phyloP scores from a whole-genome alignment of 805 yeast species.

The Ogataea neopini region DNA sequence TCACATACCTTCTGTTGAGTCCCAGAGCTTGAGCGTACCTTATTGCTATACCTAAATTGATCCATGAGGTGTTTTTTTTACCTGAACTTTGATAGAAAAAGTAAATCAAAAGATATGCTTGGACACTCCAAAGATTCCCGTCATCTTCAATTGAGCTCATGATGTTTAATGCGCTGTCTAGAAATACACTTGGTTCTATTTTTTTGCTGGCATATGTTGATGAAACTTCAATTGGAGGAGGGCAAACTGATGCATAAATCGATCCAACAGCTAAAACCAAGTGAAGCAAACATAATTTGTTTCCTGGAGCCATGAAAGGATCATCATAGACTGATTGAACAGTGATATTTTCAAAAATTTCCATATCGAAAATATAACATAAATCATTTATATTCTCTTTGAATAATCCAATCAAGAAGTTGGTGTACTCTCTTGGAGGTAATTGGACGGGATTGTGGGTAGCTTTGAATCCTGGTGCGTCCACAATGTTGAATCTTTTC shows the following conservation, averaged over 20 bases:
- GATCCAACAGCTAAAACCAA: slow-evolving; percentile 45
- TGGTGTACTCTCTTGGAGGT: slow-evolving; percentile 34
- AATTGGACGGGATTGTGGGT: slow-evolving; percentile 27
- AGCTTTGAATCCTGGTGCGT: slow-evolving; percentile 34
- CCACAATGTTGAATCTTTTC: slow-evolving; percentile 38
- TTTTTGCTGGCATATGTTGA: slow-evolving; percentile 8
- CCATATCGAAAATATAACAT: slow-evolving; percentile 41
- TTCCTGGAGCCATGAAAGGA: slow-evolving; percentile 30
- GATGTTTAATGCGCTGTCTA: slow-evolving; percentile 36
- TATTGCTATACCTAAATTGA: slow-evolving; percentile 43
- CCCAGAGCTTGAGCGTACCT: slow-evolving; percentile 46
- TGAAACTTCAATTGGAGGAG: slow-evolving; percentile 9
- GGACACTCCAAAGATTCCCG: slow-evolving; percentile 44
- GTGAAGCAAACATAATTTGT: slow-evolving; percentile 38
- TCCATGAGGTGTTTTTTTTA: slow-evolving; percentile 45
- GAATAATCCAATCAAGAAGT: slow-evolving; percentile 36
- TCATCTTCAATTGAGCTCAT: slow-evolving; percentile 38
- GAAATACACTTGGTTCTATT: slow-evolving; percentile 35
- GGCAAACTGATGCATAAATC: slow-evolving; percentile 32
- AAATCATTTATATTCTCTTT: slow-evolving; percentile 42
- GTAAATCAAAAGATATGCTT: slow-evolving; percentile 40
- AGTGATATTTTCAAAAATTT: slow-evolving; percentile 32
- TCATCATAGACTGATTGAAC: slow-evolving; percentile 35
- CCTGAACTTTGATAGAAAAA: slow-evolving; percentile 43
- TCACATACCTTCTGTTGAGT: slow-evolving; percentile 39